These are phyloP conservation scores for Apiotrichum porosum DNA, from an alignment of 1,284 basidiomycete genomes.

Conservation along the genomic window DNA sequence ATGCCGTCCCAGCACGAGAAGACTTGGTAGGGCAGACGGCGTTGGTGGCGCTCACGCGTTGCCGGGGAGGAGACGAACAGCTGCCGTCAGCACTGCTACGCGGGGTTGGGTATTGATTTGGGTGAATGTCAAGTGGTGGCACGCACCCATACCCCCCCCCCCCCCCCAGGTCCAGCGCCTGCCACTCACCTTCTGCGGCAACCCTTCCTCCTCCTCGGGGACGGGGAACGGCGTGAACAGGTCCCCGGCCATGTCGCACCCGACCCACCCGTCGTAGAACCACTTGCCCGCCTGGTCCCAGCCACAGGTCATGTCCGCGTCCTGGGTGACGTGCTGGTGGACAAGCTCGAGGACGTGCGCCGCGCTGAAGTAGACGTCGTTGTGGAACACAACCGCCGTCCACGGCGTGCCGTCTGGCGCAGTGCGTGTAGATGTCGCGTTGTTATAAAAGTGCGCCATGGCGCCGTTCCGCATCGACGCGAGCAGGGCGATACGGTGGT, in stretches of 20 bases:
- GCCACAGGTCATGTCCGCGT: constrained; percentile 50
- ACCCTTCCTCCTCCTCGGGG: constrained; percentile 40
- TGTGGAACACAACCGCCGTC: constrained; percentile 48
- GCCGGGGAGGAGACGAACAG: constrained; percentile 38
- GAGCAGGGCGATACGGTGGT: constrained; percentile 47
- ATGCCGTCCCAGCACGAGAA: constrained; percentile 59
- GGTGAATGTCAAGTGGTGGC: no score
- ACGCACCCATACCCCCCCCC: no score
- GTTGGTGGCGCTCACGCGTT: constrained; percentile 35
- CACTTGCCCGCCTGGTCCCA: constrained; percentile 49
- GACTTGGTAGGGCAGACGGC: constrained; percentile 47
- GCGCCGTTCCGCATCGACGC: constrained; percentile 49
- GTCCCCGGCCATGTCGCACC: constrained; percentile 47
- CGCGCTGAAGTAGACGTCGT: constrained; percentile 50
- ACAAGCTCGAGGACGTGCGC: constrained; percentile 50
- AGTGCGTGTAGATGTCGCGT: constrained; percentile 23
- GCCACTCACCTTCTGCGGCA: constrained; percentile 41
- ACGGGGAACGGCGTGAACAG: constrained; percentile 44
- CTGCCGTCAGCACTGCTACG: no score
- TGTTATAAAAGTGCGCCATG: constrained; percentile 45
- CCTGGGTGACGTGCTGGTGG: constrained; percentile 46
- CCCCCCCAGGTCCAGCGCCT: not conserved
- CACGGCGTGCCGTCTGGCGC: constrained; percentile 42
- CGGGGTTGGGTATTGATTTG: no score
- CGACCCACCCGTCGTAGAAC: constrained; percentile 52